Conservation (phyloP, 805 yeast genomes). For the Blastobotrys terrestris region DNA sequence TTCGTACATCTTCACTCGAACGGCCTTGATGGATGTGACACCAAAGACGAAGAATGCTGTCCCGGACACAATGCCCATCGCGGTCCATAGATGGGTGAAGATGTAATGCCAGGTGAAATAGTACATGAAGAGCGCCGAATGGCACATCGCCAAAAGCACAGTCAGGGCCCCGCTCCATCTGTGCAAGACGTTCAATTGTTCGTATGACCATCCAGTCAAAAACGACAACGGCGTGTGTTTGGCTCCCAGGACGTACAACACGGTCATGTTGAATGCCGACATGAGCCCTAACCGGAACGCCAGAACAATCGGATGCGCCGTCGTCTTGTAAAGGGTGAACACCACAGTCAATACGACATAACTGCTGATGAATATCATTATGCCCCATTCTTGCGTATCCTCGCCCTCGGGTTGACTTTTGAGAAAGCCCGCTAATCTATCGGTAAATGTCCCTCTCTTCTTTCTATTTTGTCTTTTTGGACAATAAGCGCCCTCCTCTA, state of each 20-base stretch:
- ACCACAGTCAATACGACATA: slow-evolving; percentile 10
- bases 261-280: slow-evolving; percentile 17
- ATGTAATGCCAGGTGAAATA: slow-evolving; percentile 17
- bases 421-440: slow-evolving; percentile 6
- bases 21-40: slow-evolving; percentile 11
- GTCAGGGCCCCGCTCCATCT: slow-evolving; percentile 32
- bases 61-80: slow-evolving; percentile 20
- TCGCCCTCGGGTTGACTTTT: slow-evolving; percentile 15
- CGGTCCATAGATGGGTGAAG: slow-evolving; percentile 16
- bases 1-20: slow-evolving; percentile 17
- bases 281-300: slow-evolving; percentile 22
- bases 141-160: slow-evolving; percentile 13
- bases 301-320: slow-evolving; percentile 10
- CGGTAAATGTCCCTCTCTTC: not conserved
- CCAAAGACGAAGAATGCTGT: slow-evolving; percentile 17
- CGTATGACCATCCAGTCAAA: slow-evolving; percentile 40
- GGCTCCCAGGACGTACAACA: slow-evolving; percentile 23
- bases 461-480: not conserved
- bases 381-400: slow-evolving; percentile 12
- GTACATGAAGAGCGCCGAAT: slow-evolving; percentile 14
- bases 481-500: too few species aligned
- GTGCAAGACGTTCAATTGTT: slow-evolving; percentile 39
- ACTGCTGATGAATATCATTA: slow-evolving; percentile 6
- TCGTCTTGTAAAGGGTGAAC: slow-evolving; percentile 9
- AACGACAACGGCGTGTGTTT: slow-evolving; percentile 20